Evolutionary conservation across 2,329 filamentous ascomycete genomes (phyloP).

Genomic region (Blastomyces parvus): DNA sequence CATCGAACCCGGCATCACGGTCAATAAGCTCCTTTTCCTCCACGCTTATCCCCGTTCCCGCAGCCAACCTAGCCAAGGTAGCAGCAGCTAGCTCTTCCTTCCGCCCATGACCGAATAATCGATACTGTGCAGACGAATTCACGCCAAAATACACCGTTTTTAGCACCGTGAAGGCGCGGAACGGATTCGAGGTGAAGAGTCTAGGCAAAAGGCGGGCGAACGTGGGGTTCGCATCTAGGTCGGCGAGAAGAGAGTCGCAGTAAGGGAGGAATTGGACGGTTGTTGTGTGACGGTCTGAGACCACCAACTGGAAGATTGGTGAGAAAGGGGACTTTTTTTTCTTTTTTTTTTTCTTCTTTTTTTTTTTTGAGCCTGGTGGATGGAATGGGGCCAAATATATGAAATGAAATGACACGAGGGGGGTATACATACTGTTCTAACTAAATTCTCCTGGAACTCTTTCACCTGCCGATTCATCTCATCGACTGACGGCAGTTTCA

Average conservation of each 20-base stretch:
- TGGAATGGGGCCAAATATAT: background rate
- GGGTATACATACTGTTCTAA: conserved; percentile 14
- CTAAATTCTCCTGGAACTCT: conserved; percentile 21
- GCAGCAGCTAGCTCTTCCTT: conserved; percentile 25
- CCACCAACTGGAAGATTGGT: conserved; percentile 19
- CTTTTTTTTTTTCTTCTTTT: background rate
- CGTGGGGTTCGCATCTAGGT: conserved; percentile 27
- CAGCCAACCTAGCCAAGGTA: conserved; percentile 25
- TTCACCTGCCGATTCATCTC: conserved; percentile 23
- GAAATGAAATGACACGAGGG: background rate
- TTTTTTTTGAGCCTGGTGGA: background rate
- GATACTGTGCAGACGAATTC: conserved; percentile 29
- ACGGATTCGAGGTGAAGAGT: conserved; percentile 22
- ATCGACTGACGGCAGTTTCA: conserved; percentile 21
- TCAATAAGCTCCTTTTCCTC: conserved; percentile 17
- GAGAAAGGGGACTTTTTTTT: background rate
- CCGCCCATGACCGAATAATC: conserved; percentile 27
- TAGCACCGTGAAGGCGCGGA: conserved; percentile 22
- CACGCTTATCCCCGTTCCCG: conserved; percentile 19
- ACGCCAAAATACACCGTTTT: conserved; percentile 31
- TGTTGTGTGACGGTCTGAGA: conserved; percentile 26
- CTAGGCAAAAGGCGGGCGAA: conserved; percentile 22
- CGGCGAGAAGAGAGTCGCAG: conserved; percentile 26
- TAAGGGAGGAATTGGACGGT: conserved; percentile 24
- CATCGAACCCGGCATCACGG: background rate